Evolutionary conservation across 176 grass and related monocot genomes (phyloP), one percentile per base, ranked within the genome.

Genomic region (Lolium multiflorum): DNA sequence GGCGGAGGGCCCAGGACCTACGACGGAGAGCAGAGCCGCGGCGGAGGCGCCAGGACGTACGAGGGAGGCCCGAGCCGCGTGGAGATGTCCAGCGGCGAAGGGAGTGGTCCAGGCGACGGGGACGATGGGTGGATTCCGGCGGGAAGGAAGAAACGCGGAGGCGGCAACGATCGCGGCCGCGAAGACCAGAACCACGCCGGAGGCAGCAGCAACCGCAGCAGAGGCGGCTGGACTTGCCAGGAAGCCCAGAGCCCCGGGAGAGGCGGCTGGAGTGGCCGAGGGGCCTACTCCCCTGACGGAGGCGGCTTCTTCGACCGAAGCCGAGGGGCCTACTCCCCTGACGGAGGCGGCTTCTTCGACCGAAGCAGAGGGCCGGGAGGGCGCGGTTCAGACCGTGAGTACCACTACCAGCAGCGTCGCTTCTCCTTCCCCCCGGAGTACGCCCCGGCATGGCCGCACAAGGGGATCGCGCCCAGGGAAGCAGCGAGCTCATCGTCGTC

Each of bases 401-500:
- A 56, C 51, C 15, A 54, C 14, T 52, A 52, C 54, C 54, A 20
- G 54, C 65, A 39, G 65, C 65, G 31, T 68, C 31, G 65, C 65
- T 9, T 10, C 28, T 14, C 15, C 1, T 6, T 2, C 52, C 52
- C 52, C 64, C 64, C 15, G 16, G 47, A 65, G 1, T 48, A 80
- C 76, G 11, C 2, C 17, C 38, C 78, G 4, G 41, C 5, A 4
- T 21, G 52, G 78, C 4, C 52, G 7, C 10, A 49, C 0, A 39
- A 51, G 70, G 50, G 3, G 70, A 16, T 37, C 51, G 16, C 38
- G 14, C 62, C 17, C 54, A 56, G 17, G 54, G 17, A 78, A 9
- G 31, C 12, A 6, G 64, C 18, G 35, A 78, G 63, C 4, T 73
- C 65, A 11, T 83, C 79, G 0, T 73, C 65, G 16, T 79, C 84